Percentiles rank a stretch among this genome's conserved stretches.
Conservation (phyloP, 75 land plant genomes). For the Isoetes taiwanensis region DNA sequence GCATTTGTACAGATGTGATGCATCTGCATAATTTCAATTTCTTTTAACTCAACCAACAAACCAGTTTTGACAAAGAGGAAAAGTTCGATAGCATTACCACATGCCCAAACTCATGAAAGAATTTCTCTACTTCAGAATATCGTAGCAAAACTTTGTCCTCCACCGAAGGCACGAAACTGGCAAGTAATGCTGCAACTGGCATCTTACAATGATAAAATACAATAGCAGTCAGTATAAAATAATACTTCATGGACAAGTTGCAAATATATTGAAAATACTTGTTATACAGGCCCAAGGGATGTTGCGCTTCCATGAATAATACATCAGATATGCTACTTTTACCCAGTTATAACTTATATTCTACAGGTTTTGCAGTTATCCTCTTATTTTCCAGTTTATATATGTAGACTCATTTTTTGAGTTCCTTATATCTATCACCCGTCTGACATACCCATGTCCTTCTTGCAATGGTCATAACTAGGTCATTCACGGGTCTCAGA, state of each 20-base stretch:
- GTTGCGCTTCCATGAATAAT: no score
- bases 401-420: no score
- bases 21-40: slow-evolving; percentile 30
- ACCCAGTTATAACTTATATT: no score
- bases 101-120: slow-evolving; percentile 87
- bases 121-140: slow-evolving; percentile 62
- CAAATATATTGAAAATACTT: no score
- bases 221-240: not conserved
- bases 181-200: slow-evolving; percentile 63
- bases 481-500: no score
- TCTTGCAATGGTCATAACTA: no score
- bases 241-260: not conserved
- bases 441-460: no score
- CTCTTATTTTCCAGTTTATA: no score
- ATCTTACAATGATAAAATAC: slow-evolving; percentile 25
- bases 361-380: no score
- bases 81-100: slow-evolving; percentile 37
- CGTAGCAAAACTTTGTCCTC: slow-evolving; percentile 39
- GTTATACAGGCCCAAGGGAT: no score
- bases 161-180: slow-evolving; percentile 38
- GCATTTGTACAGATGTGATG: slow-evolving; percentile 87
- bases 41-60: not conserved
- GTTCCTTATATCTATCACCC: no score
- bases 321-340: no score
- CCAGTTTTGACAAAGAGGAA: not conserved